phyloP scores from a whole-genome alignment of 805 yeast genomes.

The Wickerhamomyces queroliae region DNA sequence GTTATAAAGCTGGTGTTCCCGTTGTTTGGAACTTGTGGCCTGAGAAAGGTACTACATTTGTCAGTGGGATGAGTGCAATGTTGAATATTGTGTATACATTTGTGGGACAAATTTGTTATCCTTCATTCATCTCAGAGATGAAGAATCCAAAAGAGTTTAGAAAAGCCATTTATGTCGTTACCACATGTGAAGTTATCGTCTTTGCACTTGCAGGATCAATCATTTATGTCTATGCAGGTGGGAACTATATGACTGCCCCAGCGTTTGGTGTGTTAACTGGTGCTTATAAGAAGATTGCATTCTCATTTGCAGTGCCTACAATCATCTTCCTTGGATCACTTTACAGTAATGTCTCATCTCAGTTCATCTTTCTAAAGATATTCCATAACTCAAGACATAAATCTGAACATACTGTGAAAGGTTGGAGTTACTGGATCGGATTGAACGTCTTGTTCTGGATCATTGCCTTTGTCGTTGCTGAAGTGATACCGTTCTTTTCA shows the following conservation, averaged over 20 bases:
- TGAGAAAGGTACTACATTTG: constrained; percentile 44
- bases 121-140: constrained; percentile 59
- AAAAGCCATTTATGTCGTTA: constrained; percentile 48
- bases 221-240: constrained; percentile 53
- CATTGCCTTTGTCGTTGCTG: constrained; percentile 52
- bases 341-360: constrained; percentile 49
- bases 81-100: constrained; percentile 57
- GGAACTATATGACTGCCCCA: constrained; percentile 48
- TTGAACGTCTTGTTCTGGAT: constrained; percentile 42
- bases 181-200: constrained; percentile 41
- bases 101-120: constrained; percentile 60
- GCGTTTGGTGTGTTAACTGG: constrained; percentile 49
- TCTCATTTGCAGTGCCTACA: constrained; percentile 58
- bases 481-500: constrained; percentile 59
- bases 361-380: constrained; percentile 42
- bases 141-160: constrained; percentile 49
- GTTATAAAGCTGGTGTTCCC: constrained; percentile 30
- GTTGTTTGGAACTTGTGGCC: constrained; percentile 46
- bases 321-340: constrained; percentile 49
- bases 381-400: constrained; percentile 40
- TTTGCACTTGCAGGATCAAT: constrained; percentile 53
- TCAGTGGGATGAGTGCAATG: constrained; percentile 47
- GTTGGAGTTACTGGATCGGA: constrained; percentile 49
- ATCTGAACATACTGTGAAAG: constrained; percentile 39
- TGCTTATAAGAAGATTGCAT: constrained; percentile 45